Conservation (phyloP, 2,329 filamentous ascomycete species). For the Exophiala mesophila region DNA sequence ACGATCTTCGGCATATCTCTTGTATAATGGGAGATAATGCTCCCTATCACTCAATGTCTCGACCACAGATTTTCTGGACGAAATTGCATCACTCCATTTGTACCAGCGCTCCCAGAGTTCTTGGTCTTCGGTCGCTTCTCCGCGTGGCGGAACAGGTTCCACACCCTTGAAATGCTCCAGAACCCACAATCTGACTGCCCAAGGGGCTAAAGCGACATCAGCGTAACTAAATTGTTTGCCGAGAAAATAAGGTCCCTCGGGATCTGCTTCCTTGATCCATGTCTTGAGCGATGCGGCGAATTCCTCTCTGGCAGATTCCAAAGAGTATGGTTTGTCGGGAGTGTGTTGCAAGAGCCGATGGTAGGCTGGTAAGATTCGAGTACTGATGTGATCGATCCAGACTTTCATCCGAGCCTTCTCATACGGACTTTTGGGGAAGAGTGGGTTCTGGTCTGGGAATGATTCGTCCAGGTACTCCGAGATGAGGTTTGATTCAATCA, state of each 20-base stretch:
- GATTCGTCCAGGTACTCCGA: conserved; percentile 73
- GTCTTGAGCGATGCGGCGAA: conserved; percentile 56
- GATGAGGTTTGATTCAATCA: conserved; percentile 69
- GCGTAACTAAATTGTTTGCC: conserved; percentile 60
- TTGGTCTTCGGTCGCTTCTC: conserved; percentile 50
- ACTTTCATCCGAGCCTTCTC: conserved; percentile 61
- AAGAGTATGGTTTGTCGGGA: conserved; percentile 35
- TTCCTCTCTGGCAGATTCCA: conserved; percentile 53
- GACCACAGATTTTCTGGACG: conserved; percentile 56
- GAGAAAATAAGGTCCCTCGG: conserved; percentile 61
- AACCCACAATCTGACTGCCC: conserved; percentile 66
- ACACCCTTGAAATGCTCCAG: conserved; percentile 70
- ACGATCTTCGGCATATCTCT: conserved; percentile 61
- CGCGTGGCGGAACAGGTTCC: conserved; percentile 45
- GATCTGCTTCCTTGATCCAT: conserved; percentile 59
- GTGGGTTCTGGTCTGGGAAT: conserved; percentile 48
- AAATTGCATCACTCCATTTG: conserved; percentile 58
- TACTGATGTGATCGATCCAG: conserved; percentile 69
- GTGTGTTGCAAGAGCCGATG: conserved; percentile 56
- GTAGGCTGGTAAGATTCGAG: conserved; percentile 63
- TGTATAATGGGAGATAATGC: conserved; percentile 64
- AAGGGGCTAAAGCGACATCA: conserved; percentile 67
- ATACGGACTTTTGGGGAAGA: conserved; percentile 61
- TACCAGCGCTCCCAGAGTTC: conserved; percentile 61
- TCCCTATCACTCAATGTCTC: conserved; percentile 65